Evolutionary conservation across 2,329 filamentous ascomycete genomes (phyloP).

Genomic region (Trichoderma cornu-damae): DNA sequence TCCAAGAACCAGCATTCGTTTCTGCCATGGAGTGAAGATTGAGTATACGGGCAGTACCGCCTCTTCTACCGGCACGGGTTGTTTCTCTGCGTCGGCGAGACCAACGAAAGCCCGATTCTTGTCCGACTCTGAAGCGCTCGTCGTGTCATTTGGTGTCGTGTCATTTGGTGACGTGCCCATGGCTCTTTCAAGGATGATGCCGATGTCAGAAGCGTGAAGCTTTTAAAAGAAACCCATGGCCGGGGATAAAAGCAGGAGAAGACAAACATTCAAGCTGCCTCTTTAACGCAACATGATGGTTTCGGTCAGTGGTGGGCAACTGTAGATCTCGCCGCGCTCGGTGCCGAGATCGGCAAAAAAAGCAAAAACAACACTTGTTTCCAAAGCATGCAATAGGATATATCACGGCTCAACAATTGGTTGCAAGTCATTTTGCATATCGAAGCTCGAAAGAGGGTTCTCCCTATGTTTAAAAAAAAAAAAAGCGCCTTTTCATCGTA

Average conservation of each 20-base stretch:
- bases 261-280: not conserved
- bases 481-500: not conserved
- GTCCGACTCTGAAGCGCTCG: conserved; percentile 2
- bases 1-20: conserved; percentile 38
- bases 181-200: not conserved
- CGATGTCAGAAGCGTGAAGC: not conserved
- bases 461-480: not conserved
- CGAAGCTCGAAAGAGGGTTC: not conserved
- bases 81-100: conserved; percentile 20
- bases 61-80: conserved; percentile 5
- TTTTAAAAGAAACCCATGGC: not conserved
- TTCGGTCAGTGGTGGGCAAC: conserved; percentile 12
- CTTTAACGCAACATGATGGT: not conserved
- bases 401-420: not conserved
- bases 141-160: conserved; percentile 1
- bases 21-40: conserved; percentile 37
- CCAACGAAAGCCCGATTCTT: not conserved
- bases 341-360: conserved; percentile 25
- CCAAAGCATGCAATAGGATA: not conserved
- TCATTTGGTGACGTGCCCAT: conserved; percentile 9
- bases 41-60: conserved; percentile 31
- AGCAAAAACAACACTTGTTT: no score
- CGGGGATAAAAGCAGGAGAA: not conserved
- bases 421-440: not conserved
- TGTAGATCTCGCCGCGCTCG: conserved; percentile 21